These are phyloP conservation scores for Castanea sativa DNA, from an alignment of 306 rosid genomes.

Conservation along the genomic window DNA sequence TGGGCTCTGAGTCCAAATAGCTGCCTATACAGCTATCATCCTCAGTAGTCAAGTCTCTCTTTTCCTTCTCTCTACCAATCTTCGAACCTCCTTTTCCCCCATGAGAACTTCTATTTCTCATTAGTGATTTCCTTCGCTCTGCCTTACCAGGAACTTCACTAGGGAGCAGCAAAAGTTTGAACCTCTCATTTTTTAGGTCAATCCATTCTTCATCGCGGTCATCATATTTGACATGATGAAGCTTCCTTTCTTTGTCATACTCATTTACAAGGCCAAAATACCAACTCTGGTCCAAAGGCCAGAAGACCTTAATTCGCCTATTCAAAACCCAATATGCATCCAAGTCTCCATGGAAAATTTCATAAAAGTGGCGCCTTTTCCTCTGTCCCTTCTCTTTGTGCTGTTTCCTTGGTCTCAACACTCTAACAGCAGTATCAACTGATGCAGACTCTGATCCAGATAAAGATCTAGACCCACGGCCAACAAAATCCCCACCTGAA, in stretches of 20 bases:
- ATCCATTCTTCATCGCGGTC: conserved; percentile 97
- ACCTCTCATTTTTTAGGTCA: conserved; percentile 81
- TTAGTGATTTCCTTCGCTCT: conserved; percentile 31
- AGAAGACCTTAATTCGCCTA: conserved; percentile 74
- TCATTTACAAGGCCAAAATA: conserved; percentile 75
- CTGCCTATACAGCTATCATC: conserved; percentile 57
- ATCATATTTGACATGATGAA: conserved; percentile 90
- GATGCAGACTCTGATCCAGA: conserved; percentile 69
- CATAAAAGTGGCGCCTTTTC: conserved; percentile 94
- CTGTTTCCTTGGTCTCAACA: conserved; percentile 79
- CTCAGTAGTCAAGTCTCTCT: conserved; percentile 27
- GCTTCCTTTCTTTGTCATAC: conserved; percentile 56
- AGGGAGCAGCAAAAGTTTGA: conserved; percentile 85
- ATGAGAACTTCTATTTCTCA: conserved; percentile 38
- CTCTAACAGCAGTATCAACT: conserved; percentile 65
- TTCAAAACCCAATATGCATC: conserved; percentile 77
- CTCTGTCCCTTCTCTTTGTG: conserved; percentile 56
- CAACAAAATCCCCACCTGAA: conserved; percentile 47
- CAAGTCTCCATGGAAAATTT: conserved; percentile 55
- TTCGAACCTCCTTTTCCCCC: conserved; percentile 40
- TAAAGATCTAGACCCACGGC: conserved; percentile 42
- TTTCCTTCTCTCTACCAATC: conserved; percentile 48
- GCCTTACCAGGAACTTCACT: conserved; percentile 79
- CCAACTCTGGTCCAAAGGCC: conserved; percentile 99
- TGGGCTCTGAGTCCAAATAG: conserved; percentile 85